Evolutionary conservation across 345 rosid genomes (phyloP).

Genomic region (Citrus australasica): DNA sequence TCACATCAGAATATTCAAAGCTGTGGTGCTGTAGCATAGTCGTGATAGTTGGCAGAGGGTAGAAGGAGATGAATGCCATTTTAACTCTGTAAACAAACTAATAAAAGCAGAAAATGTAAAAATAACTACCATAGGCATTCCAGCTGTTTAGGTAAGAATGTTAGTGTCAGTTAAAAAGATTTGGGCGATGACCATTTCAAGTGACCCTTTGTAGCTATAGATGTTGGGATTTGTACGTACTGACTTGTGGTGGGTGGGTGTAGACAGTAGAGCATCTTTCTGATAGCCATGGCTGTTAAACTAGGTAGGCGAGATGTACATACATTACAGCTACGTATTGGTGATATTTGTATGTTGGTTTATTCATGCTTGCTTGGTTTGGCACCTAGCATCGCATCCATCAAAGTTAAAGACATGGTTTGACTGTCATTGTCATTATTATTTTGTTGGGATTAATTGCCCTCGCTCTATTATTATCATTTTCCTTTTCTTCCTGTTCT

Average conservation of each 20-base stretch:
- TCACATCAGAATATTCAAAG: conserved; percentile 6
- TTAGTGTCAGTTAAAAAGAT: conserved; percentile 6
- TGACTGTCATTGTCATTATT: not conserved
- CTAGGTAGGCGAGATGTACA: conserved; percentile 23
- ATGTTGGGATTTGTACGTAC: conserved; percentile 9
- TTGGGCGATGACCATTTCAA: conserved; percentile 7
- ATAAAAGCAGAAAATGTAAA: conserved; percentile 37
- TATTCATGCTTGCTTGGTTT: conserved; percentile 9
- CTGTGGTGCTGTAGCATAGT: conserved; percentile 8
- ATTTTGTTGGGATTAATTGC: not conserved
- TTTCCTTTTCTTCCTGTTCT: not conserved
- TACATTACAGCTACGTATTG: conserved; percentile 25
- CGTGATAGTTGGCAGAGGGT: conserved; percentile 7
- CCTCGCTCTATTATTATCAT: not conserved
- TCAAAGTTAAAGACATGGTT: conserved; percentile 1
- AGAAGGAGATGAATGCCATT: conserved; percentile 23
- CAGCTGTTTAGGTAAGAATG: conserved; percentile 10
- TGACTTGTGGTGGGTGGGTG: conserved; percentile 1
- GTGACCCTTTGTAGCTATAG: conserved; percentile 15
- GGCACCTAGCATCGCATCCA: not conserved
- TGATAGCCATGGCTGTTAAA: conserved; percentile 2
- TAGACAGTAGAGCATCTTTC: conserved; percentile 1
- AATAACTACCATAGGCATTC: conserved; percentile 27
- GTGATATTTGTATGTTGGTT: conserved; percentile 15
- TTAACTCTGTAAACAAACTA: conserved; percentile 27